Evolutionary conservation across 1,284 basidiomycete genomes (phyloP), one percentile per base, ranked within the genome.

Genomic region (Ustilago trichophora): DNA sequence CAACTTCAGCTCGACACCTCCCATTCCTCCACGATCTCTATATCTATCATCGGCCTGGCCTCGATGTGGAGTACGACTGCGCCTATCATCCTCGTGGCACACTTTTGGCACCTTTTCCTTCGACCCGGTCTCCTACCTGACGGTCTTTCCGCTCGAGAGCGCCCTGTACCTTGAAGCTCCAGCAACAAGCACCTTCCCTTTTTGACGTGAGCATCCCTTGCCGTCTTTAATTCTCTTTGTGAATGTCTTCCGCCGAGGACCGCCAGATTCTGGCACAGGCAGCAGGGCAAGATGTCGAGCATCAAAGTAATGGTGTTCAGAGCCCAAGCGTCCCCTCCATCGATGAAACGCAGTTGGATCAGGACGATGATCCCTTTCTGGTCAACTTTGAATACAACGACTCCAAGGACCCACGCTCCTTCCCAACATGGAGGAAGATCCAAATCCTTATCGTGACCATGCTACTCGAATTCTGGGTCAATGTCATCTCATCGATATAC

Each of bases 401-500:
- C 18, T n/a, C 57, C 0, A 24, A 40, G 16, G 67, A 73, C 22
- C 71, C 71, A 6, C 43, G 58, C 4, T 31, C 35, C n/a, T 73
- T 66, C 31, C 24, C 49, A 6, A 33, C 46, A 12, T 59, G 51
- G 44, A 18, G 52, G 1, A 73, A 73, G 37, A 56, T 59, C 37
- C 62, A 62, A 24, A 70, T 73, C 36, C 37, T 64, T 16, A 13
- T 56, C 11, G 47, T 73, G 26, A 66, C 53, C 7, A 51, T 70
- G 53, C 27, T 43, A 2, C 49, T 62, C 21, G 51, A 62, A 19
- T 27, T 59, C 21, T 73, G 71, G 71, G 50, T 59, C 42, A 70
- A 70, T 16, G 62, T 41, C 41, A 70, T 73, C 44, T 70, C 71
- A 2, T 54, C 71, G 12, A 63, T 63, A 26, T 73, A 73, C 40